Evolutionary conservation across 164 flowering plant species (phyloP).

Genomic region (Buxus sempervirens): DNA sequence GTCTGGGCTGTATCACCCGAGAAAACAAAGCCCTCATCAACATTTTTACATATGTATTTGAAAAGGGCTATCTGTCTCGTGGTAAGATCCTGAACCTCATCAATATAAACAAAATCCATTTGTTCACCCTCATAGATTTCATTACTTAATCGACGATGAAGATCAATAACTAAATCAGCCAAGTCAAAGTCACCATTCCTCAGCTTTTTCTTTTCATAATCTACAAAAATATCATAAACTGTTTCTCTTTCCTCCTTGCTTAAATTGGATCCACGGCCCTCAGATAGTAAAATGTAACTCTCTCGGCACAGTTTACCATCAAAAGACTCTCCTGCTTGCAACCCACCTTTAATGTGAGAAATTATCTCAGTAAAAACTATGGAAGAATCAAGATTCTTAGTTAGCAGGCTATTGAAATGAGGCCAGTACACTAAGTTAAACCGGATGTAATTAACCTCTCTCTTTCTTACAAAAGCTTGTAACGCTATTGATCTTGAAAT

Average conservation of each 20-base stretch:
- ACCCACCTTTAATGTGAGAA: slow-evolving; percentile 71
- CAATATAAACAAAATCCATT: slow-evolving; percentile 73
- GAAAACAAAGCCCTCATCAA: slow-evolving; percentile 67
- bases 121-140: slow-evolving; percentile 36
- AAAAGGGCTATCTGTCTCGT: slow-evolving; percentile 75
- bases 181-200: slow-evolving; percentile 61
- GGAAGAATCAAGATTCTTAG: slow-evolving; percentile 57
- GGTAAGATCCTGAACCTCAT: slow-evolving; percentile 85
- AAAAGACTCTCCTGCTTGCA: slow-evolving; percentile 20
- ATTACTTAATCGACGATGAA: slow-evolving; percentile 44
- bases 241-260: slow-evolving; percentile 35
- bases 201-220: slow-evolving; percentile 59
- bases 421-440: slow-evolving; percentile 72
- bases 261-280: slow-evolving; percentile 43
- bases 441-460: slow-evolving; percentile 54
- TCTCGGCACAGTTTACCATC: slow-evolving; percentile 39
- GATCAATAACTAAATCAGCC: slow-evolving; percentile 67
- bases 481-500: slow-evolving; percentile 38
- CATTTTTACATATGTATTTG: slow-evolving; percentile 58
- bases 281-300: slow-evolving; percentile 46
- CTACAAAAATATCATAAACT: slow-evolving; percentile 49
- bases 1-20: slow-evolving; percentile 88
- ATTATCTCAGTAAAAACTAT: slow-evolving; percentile 71
- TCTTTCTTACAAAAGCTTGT: slow-evolving; percentile 40
- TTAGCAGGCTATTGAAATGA: slow-evolving; percentile 48